phyloP scores from a whole-genome alignment of 2,329 filamentous ascomycete species.

The Colletotrichum cereale region DNA sequence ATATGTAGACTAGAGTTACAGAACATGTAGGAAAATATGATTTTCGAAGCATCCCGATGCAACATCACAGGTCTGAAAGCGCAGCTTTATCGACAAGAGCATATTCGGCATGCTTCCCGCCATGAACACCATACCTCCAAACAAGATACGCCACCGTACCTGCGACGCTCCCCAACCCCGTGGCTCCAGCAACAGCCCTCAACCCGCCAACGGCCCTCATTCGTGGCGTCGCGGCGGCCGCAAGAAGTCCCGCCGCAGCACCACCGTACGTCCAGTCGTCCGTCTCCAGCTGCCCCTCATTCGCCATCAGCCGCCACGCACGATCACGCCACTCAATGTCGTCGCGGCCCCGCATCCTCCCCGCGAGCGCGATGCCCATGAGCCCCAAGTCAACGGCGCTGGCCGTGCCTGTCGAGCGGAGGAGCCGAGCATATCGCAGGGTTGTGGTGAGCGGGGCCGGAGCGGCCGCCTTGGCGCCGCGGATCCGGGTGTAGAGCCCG shows the following conservation, averaged over 20 bases:
- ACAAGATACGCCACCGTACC: conserved; percentile 63
- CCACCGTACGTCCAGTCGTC: conserved; percentile 68
- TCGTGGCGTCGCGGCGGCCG: conserved; percentile 47
- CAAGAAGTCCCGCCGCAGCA: conserved; percentile 49
- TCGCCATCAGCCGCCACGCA: conserved; percentile 71
- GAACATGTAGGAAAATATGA: neutral
- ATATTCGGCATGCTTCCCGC: conserved; percentile 53
- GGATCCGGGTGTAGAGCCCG: conserved; percentile 47
- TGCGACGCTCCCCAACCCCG: conserved; percentile 61
- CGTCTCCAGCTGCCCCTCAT: conserved; percentile 65
- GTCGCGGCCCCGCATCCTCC: conserved; percentile 67
- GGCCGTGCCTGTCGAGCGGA: conserved; percentile 60
- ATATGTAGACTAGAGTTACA: neutral
- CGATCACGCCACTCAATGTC: conserved; percentile 75
- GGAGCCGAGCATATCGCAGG: conserved; percentile 48
- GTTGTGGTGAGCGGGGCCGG: neutral
- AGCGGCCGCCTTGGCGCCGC: conserved; percentile 16
- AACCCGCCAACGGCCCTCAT: conserved; percentile 47
- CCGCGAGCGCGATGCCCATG: conserved; percentile 57
- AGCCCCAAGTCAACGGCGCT: conserved; percentile 59
- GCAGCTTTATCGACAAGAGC: conserved; percentile 24
- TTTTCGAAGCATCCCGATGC: neutral
- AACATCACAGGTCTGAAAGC: conserved; percentile 31
- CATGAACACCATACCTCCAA: conserved; percentile 63
- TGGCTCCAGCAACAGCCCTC: conserved; percentile 57